Evolutionary conservation across 148 eudicot genomes (phyloP), one percentile per base, ranked within the genome.

Genomic region (Camellia granthamiana): DNA sequence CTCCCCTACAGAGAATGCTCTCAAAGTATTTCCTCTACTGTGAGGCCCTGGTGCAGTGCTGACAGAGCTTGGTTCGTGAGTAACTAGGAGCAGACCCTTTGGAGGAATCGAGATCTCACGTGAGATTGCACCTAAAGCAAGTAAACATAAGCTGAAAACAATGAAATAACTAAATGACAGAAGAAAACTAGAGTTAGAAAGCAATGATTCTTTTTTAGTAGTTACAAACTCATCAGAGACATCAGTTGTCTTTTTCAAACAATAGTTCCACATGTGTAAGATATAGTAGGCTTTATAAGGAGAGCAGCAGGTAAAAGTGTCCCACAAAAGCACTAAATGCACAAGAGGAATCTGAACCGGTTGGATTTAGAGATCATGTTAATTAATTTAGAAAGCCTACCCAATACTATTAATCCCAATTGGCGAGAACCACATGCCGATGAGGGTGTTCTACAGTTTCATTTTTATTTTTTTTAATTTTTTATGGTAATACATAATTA

Each of bases 11-110:
- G 99, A 90, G 74, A 79, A 87, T 19, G 99, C 97, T 84, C 83
- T 89, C 83, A 96, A 79, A 23, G 92, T 83, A 81, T 84, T 88
- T 77, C 99, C 99, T 87, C 99, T 87, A n/a, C 83, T 86, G 85
- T 96, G 99, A 64, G 99, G 88, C n/a, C 99, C 99, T 44, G 98
- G 97, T 59, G 84, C 81, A 18, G 89, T 88, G 85, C 76, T 90
- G 75, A 93, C 97, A 47, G 89, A 88, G 70, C 87, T 87, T 14
- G 99, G 98, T 80, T 93, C 95, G 72, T 93, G 98, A 54, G 92
- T 92, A 43, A 96, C 99, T 77, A 96, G 83, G 78, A 90, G 86
- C 81, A 96, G 91, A 75, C 98, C 94, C 78, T 81, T 88, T 41
- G 99, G 95, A 83, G 94, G 95, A 82, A 92, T 89, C 44, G 81